phyloP scores from a whole-genome alignment of 352 stramenopile species.

The Globisporangium mamillatum region DNA sequence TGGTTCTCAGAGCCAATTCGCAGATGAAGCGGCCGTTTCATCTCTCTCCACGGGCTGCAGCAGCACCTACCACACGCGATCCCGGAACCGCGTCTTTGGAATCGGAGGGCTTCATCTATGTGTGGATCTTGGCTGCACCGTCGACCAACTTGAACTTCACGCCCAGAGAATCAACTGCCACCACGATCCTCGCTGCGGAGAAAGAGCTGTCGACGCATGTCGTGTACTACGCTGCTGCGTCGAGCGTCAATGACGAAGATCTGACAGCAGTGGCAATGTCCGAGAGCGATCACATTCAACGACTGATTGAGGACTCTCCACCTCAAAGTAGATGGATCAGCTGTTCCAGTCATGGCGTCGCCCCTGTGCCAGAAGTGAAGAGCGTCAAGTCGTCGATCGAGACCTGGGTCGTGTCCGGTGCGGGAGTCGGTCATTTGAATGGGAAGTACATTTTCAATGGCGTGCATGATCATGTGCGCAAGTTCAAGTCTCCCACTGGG shows the following conservation, averaged over 20 bases:
- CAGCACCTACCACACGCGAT: neutral
- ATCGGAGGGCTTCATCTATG: constrained; percentile 24
- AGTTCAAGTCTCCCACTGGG: constrained; percentile 62
- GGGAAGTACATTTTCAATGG: constrained; percentile 62
- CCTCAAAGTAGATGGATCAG: constrained; percentile 54
- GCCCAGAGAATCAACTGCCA: constrained; percentile 32
- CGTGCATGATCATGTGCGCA: constrained; percentile 40
- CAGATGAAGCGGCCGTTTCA: constrained; percentile 8
- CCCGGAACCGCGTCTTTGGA: neutral
- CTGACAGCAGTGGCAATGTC: neutral
- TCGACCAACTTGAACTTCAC: constrained; percentile 48
- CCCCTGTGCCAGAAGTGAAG: constrained; percentile 30
- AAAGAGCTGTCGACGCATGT: constrained; percentile 69
- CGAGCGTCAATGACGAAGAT: constrained; percentile 18
- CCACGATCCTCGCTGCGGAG: constrained; percentile 30
- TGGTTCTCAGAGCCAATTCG: constrained; percentile 8
- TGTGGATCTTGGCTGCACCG: constrained; percentile 57
- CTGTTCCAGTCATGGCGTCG: constrained; percentile 43
- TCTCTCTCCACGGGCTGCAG: constrained; percentile 1
- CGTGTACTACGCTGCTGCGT: constrained; percentile 61
- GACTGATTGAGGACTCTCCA: constrained; percentile 25
- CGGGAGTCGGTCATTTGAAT: constrained; percentile 53
- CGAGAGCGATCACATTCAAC: constrained; percentile 19
- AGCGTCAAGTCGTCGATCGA: constrained; percentile 51
- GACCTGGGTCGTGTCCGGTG: constrained; percentile 53